These are phyloP conservation scores for Blastosporella zonata DNA, from an alignment of 1,284 basidiomycete genomes.

Conservation along the genomic window DNA sequence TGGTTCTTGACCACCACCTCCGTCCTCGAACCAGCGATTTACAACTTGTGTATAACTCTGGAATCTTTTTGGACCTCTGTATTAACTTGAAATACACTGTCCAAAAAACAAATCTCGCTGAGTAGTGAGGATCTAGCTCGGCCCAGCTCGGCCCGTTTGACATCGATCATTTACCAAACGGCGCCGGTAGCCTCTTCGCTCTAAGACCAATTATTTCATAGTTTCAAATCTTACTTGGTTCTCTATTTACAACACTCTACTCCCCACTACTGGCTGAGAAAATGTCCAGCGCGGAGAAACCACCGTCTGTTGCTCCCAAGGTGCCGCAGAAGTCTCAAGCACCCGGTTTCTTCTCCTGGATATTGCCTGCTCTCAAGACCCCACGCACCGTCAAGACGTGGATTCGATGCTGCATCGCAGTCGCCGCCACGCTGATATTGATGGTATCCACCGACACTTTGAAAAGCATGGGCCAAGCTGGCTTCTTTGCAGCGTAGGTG, in stretches of 20 bases:
- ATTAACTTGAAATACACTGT: too few relatives aligned
- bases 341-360: slow-evolving; percentile 25
- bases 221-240: neutral
- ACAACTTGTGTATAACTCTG: too few relatives aligned
- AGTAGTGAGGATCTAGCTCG: neutral
- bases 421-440: slow-evolving; percentile 30
- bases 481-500: slow-evolving; percentile 35
- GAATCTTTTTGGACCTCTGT: too few relatives aligned
- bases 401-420: slow-evolving; percentile 33
- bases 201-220: neutral
- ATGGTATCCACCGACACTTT: slow-evolving; percentile 31
- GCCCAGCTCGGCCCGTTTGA: slow-evolving; percentile 2
- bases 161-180: neutral
- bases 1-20: too few relatives aligned
- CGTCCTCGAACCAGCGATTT: too few relatives aligned
- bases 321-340: neutral
- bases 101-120: neutral
- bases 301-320: neutral
- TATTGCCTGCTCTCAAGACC: slow-evolving; percentile 30
- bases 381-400: slow-evolving; percentile 37
- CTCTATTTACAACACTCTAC: neutral
- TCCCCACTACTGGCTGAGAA: slow-evolving; percentile 7
- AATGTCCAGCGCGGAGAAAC: neutral
- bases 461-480: slow-evolving; percentile 34
- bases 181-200: neutral